Percentiles rank a stretch among this genome's conserved stretches.
phyloP scores from a whole-genome alignment of 2,329 filamentous ascomycete genomes.

The Fusarium beomiforme region DNA sequence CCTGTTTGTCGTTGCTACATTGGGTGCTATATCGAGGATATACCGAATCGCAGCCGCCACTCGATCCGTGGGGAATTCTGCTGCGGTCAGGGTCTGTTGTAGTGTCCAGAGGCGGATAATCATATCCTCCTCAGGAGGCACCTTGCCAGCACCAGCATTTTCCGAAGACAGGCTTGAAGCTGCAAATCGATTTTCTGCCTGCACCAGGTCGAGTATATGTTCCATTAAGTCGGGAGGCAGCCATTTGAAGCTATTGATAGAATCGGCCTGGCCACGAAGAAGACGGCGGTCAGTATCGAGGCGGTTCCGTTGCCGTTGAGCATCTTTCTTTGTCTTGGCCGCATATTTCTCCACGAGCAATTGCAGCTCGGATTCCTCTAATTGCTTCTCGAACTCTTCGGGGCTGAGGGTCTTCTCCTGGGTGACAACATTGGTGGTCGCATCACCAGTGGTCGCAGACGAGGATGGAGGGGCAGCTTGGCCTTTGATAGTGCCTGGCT shows the following conservation, averaged over 20 bases:
- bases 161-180: conserved; percentile 61
- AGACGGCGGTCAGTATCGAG: conserved; percentile 88
- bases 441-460: conserved; percentile 38
- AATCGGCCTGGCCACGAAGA: conserved; percentile 80
- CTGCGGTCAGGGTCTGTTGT: conserved; percentile 73
- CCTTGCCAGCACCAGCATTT: conserved; percentile 57
- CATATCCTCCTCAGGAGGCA: conserved; percentile 78
- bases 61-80: conserved; percentile 73
- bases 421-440: conserved; percentile 23
- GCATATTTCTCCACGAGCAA: conserved; percentile 86
- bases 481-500: conserved; percentile 34
- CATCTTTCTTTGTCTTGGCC: conserved; percentile 81
- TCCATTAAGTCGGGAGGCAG: conserved; percentile 82
- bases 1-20: conserved; percentile 64
- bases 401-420: conserved; percentile 70
- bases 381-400: conserved; percentile 88
- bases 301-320: conserved; percentile 77
- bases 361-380: conserved; percentile 92
- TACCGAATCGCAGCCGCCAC: conserved; percentile 72
- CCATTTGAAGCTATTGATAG: conserved; percentile 80
- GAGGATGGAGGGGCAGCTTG: conserved; percentile 46
- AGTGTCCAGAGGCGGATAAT: conserved; percentile 86
- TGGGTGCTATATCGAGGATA: conserved; percentile 73
- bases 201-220: conserved; percentile 77
- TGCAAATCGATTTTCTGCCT: conserved; percentile 70